These are phyloP conservation scores for Karstenula rhodostoma DNA, from an alignment of 2,329 filamentous ascomycete genomes.

Conservation along the genomic window DNA sequence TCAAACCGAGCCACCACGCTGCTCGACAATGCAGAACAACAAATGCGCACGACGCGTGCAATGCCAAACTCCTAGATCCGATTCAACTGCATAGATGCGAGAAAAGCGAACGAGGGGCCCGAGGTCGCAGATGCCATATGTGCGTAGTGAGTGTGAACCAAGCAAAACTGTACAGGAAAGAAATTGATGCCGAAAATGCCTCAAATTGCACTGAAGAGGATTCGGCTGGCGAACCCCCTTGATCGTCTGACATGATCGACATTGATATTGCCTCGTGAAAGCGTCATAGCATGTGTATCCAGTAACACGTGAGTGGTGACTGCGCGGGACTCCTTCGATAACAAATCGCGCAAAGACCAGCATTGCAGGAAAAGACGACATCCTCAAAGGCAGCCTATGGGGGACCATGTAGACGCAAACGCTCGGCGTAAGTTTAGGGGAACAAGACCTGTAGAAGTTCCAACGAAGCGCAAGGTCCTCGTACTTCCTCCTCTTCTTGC, in stretches of 20 bases:
- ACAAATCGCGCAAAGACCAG: constrained; percentile 7
- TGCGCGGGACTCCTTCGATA: constrained; percentile 13
- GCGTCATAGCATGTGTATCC: constrained; percentile 6
- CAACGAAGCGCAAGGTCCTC: background rate
- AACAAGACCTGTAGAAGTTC: background rate
- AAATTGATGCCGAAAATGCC: background rate
- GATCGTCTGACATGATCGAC: constrained; percentile 7
- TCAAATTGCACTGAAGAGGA: background rate
- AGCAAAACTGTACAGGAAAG: constrained; percentile 1
- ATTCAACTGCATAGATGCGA: constrained; percentile 5
- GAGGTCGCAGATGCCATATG: constrained; percentile 5
- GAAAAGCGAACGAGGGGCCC: constrained; percentile 8
- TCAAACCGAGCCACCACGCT: background rate
- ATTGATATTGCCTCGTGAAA: constrained; percentile 5
- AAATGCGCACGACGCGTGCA: constrained; percentile 7
- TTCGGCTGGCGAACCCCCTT: constrained; percentile 1
- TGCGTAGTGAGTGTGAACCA: constrained; percentile 4
- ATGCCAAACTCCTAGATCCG: constrained; percentile 13
- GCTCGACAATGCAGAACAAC: constrained; percentile 11
- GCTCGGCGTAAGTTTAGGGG: constrained; percentile 7
- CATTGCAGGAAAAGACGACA: constrained; percentile 17
- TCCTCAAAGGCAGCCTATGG: constrained; percentile 2
- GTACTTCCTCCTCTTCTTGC: background rate
- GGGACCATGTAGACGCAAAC: constrained; percentile 22
- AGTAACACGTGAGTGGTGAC: constrained; percentile 3